Evolutionary conservation across 306 rosid genomes (phyloP).

Genomic region (Vigna trinervia): DNA sequence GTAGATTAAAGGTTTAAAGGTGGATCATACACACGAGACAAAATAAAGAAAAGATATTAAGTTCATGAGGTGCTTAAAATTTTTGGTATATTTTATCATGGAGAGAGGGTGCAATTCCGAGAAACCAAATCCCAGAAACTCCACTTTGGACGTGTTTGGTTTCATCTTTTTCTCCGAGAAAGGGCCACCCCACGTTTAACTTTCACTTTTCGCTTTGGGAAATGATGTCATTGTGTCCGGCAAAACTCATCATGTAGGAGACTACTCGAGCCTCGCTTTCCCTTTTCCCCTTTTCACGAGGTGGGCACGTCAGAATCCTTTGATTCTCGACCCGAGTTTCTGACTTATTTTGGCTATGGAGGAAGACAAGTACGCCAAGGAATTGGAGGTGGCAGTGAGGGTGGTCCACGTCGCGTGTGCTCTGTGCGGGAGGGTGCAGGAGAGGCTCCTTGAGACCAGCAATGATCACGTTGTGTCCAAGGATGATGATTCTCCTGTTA

Average conservation of each 20-base stretch:
- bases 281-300: background rate
- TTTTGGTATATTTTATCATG: conserved; percentile 10
- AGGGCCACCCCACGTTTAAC: conserved; percentile 13
- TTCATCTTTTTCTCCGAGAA: conserved; percentile 21
- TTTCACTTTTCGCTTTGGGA: conserved; percentile 38
- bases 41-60: background rate
- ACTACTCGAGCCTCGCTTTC: background rate
- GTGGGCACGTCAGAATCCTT: conserved; percentile 42
- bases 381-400: conserved; percentile 84
- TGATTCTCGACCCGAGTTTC: conserved; percentile 27
- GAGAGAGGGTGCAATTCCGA: conserved; percentile 13
- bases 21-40: background rate
- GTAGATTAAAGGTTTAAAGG: background rate
- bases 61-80: background rate
- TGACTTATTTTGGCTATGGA: conserved; percentile 54
- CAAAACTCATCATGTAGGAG: conserved; percentile 41
- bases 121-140: background rate
- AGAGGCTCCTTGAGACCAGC: conserved; percentile 53
- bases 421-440: conserved; percentile 80
- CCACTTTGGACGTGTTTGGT: background rate
- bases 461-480: conserved; percentile 64
- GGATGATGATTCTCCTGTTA: conserved; percentile 95
- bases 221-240: conserved; percentile 46
- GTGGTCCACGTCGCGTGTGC: conserved; percentile 87
- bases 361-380: conserved; percentile 58